Evolutionary conservation across 179 eudicot species (phyloP).

Genomic region (Nepenthes alata): DNA sequence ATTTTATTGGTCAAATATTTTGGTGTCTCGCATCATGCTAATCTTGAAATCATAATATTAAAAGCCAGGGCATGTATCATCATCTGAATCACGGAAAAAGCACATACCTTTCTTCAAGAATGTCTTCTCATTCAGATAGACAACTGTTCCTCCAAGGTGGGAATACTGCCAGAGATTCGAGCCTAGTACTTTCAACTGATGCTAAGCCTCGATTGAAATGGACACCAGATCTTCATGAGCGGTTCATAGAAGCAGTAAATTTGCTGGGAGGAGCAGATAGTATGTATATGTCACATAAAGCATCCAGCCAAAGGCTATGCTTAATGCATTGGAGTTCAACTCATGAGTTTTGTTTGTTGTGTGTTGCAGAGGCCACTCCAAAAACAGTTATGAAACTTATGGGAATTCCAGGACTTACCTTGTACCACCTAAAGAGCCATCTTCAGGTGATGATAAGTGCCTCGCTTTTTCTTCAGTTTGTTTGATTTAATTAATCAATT

Average conservation of each 20-base stretch:
- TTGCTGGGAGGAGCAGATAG: constrained; percentile 95
- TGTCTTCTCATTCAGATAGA: constrained; percentile 49
- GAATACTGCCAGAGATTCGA: constrained; percentile 52
- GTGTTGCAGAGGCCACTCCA: constrained; percentile 79
- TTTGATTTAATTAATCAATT: neutral
- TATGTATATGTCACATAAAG: constrained; percentile 22
- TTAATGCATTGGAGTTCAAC: constrained; percentile 2
- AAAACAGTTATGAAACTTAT: constrained; percentile 81
- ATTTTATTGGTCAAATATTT: constrained; percentile 3
- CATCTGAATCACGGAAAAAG: constrained; percentile 47
- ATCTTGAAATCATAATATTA: constrained; percentile 13
- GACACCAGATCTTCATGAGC: constrained; percentile 81
- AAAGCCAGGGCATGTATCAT: constrained; percentile 44
- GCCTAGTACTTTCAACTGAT: constrained; percentile 83
- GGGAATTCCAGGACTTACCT: constrained; percentile 91
- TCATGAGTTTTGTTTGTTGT: constrained; percentile 8
- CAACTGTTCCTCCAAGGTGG: constrained; percentile 64
- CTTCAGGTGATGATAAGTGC: constrained; percentile 53
- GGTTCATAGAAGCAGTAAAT: constrained; percentile 77
- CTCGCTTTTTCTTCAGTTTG: neutral
- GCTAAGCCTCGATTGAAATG: constrained; percentile 90
- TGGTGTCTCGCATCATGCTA: constrained; percentile 9
- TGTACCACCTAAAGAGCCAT: constrained; percentile 90
- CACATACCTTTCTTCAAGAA: constrained; percentile 43
- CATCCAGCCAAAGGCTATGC: neutral